Base-by-base conservation (phyloP, 768 basidiomycete species). In the Candolleomyces efflorescens region DNA sequence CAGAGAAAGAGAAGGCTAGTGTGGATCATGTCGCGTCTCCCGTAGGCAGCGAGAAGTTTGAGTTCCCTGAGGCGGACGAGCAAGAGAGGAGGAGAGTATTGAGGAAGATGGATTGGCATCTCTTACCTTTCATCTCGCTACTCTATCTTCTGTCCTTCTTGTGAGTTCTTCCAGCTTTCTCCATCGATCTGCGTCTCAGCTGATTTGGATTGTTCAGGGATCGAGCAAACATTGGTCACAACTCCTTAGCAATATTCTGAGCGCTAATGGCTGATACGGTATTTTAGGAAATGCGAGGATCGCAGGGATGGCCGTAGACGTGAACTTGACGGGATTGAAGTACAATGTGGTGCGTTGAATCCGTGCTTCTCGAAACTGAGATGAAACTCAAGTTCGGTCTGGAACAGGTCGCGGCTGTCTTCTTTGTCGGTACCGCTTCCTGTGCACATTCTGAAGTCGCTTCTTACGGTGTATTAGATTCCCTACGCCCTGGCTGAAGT, bases 71-170 rank as follows among this genome's bases (percentile, higher is more conserved):
- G 3, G 38, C 59, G 23, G 61, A 62, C 13, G 69, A 71, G 51
- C 61, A 26, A 23, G 67, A 71, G 53, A 56, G 60, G 53, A 57
- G 64, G 54, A 63, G 64, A 41, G 63, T 73, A 17, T 59, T 80
- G 46, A 69, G 76, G 23, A 81, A 80, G 62, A 60, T 80, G 27
- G 79, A 81, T 60, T 64, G 67, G 59, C 76, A 79, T 59, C 61
- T 80, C 22, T 61, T 81, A 49, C 77, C 78, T 6, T 69, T 79
- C 49, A 71, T 79, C 38, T 77, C 76, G 5, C 56, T 78, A 38
- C 63, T 81, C 11, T 79, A 78, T 56, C 66, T 80, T 41, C 68
- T 78, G 51, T 79, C 77, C 6, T 80, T 79, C 62, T 63, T 80
- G 75, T 79, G 59, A 69, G 78, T 72, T 2, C 41, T 20, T 15